phyloP scores from a whole-genome alignment of 768 basidiomycete species.

The Candolleomyces aberdarensis region DNA sequence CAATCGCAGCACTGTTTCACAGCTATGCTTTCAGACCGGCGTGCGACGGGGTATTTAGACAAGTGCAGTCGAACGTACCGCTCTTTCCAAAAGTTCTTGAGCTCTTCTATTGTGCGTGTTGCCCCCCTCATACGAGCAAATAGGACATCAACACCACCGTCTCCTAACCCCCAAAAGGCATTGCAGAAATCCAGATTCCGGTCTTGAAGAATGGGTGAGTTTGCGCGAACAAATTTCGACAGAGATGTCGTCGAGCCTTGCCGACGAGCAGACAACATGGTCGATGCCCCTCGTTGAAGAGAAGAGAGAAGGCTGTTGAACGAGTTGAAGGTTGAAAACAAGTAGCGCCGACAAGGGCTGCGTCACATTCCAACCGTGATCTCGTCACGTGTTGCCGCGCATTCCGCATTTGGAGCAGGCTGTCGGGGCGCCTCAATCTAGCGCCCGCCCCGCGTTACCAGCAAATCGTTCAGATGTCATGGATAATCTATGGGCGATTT shows the following conservation, averaged over 20 bases:
- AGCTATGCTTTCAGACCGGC: no score
- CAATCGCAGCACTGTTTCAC: slow-evolving; percentile 68
- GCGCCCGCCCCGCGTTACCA: no score
- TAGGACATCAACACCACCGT: slow-evolving; percentile 88
- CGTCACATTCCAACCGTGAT: not conserved
- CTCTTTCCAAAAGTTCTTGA: slow-evolving; percentile 90
- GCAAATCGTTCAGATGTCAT: no score
- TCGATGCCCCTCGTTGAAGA: slow-evolving; percentile 19
- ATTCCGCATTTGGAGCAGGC: no score
- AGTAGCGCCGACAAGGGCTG: slow-evolving; percentile 5
- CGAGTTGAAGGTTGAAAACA: slow-evolving; percentile 5
- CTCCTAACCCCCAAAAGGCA: slow-evolving; percentile 88
- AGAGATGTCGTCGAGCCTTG: slow-evolving; percentile 82
- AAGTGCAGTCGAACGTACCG: slow-evolving; percentile 50
- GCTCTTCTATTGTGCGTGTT: slow-evolving; percentile 82
- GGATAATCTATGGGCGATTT: no score
- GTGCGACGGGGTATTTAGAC: slow-evolving; percentile 9
- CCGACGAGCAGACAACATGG: slow-evolving; percentile 60
- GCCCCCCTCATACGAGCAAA: slow-evolving; percentile 89
- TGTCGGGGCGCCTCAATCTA: no score
- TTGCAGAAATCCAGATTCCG: slow-evolving; percentile 90
- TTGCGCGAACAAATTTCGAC: slow-evolving; percentile 60
- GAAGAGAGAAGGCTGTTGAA: slow-evolving; percentile 6
- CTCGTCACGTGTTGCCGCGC: no score
- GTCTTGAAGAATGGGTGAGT: slow-evolving; percentile 44